Percentiles rank a stretch among this genome's conserved stretches.
These are phyloP conservation scores for Nigrograna mackinnonii DNA, from an alignment of 2,329 filamentous ascomycete species.

Conservation along the genomic window DNA sequence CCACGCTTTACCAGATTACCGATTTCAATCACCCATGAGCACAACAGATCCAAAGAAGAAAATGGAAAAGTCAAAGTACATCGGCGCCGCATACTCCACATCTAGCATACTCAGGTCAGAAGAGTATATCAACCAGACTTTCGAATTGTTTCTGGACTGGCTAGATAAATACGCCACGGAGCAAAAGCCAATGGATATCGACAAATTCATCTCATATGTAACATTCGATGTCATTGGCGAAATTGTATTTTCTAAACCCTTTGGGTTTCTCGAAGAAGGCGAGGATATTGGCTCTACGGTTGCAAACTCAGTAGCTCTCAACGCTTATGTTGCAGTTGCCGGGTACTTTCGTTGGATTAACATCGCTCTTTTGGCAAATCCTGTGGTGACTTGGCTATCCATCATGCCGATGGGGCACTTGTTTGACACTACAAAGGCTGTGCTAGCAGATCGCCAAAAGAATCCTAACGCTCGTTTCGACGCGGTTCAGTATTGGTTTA, in stretches of 20 bases:
- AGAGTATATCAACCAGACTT: slow-evolving; percentile 25
- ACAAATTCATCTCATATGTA: slow-evolving; percentile 46
- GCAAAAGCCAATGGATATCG: slow-evolving; percentile 29
- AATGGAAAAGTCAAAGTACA: slow-evolving; percentile 17
- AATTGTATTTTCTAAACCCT: slow-evolving; percentile 36
- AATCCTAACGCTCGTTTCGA: background rate
- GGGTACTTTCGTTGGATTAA: too few relatives aligned
- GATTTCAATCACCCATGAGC: slow-evolving; percentile 46
- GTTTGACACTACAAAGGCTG: background rate
- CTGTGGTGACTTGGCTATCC: background rate
- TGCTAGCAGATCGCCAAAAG: background rate
- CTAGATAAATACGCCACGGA: slow-evolving; percentile 14
- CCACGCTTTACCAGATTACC: slow-evolving; percentile 44
- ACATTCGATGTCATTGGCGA: slow-evolving; percentile 45
- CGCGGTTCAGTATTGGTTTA: background rate
- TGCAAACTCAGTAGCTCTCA: slow-evolving; percentile 21
- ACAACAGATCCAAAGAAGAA: slow-evolving; percentile 41
- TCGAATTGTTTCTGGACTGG: slow-evolving; percentile 28
- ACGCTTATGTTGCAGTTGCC: slow-evolving; percentile 35
- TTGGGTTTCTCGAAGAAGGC: slow-evolving; percentile 42
- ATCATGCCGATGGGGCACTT: background rate
- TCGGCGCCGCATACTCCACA: slow-evolving; percentile 24
- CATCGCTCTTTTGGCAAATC: background rate
- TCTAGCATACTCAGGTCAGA: slow-evolving; percentile 30
- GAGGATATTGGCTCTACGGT: slow-evolving; percentile 42